Evolutionary conservation across 1,284 basidiomycete genomes (phyloP), one percentile per base, ranked within the genome.

Genomic region (Wallemia ichthyophaga): DNA sequence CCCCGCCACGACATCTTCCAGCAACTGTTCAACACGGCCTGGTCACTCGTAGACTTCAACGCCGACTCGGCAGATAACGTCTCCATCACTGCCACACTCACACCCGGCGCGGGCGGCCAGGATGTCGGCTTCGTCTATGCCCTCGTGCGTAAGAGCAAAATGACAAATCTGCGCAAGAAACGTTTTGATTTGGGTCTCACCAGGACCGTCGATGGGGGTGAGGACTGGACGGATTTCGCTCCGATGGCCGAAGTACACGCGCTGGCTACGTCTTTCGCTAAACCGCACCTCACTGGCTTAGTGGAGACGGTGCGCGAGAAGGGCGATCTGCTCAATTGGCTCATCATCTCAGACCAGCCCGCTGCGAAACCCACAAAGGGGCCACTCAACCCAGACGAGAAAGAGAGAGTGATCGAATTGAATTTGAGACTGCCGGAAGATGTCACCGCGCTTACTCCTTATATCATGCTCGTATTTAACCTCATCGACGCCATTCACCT

Each of bases 1-100:
- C 86, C 87, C 60, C 78, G 83, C 66, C 87, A 91, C 70, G 87
- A 91, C 70, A 68, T 82, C 37, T 69, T 83, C 63, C 78, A 84
- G 63, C 71, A 76, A 62, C 59, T 77, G 27, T 80, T 76, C 70
- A 85, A 91, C 68, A 74, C 91, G 56, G 76, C 81, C 27, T 83
- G 80, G 68, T 74, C 75, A 5, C 76, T 79, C 32, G 72, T 56
- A 2, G 55, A 56, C 23, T 56, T 56, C 55, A 13, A 15, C 17
- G 24, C 27, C 73, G 62, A 60, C 59, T 7, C 53, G 68, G 59
- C 59, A 58, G 83, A 86, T 66, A 75, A 76, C 60, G 70, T 87
- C 62, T 73, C 79, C 62, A 75, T 88, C 56, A 81, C 86, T 68
- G 82, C 88, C 64, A 82, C 78, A 61, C 76, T 91, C 61, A 74